Evolutionary conservation across 1,284 basidiomycete genomes (phyloP), one percentile per base, ranked within the genome.

Genomic region (Rhodotorula sp.): DNA sequence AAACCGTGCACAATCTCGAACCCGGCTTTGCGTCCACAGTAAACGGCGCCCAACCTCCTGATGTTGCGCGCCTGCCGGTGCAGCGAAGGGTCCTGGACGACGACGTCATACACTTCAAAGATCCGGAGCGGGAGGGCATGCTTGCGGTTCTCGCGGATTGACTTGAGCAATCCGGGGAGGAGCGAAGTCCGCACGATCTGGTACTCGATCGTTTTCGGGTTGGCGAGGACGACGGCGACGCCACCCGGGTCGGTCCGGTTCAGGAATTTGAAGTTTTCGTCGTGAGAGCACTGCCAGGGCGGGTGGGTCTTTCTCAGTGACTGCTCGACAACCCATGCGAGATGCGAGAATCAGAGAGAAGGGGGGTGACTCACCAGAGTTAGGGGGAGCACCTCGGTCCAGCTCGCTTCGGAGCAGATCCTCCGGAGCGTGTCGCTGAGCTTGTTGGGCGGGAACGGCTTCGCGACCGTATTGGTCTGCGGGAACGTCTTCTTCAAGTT

Each of bases 1-100:
- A 99, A 84, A 34, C 95, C 95, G 80, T 99, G 97, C 16, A 97
- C 90, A 73, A 97, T 87, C 84, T 99, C 97, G 81, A 99, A 99
- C 14, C 93, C 93, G 26, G 95, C 97, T 84, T 92, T 93, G 43
- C 71, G 50, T 82, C 97, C 95, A 82, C 93, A 94, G 89, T 93
- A 98, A 47, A 98, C 87, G 0, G 91, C 95, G 0, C 88, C 92
- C 1, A 94, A 89, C 78, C 92, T 90, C 68, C 95, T 85, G 65
- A 90, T 87, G 81, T 99, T 99, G 72, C 89, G 85, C 54, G 93
- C 86, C 81, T 94, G 91, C 57, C 95, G 86, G 82, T 99, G 93
- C 70, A 85, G 83, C 49, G 83, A 81, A 19, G 80, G 77, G 81
- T 97, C 94, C 81, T 97, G 95, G 83, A 95, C 86, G 34, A 92